Evolutionary conservation across 768 basidiomycete species (phyloP).

Genomic region (Russula olivacea): DNA sequence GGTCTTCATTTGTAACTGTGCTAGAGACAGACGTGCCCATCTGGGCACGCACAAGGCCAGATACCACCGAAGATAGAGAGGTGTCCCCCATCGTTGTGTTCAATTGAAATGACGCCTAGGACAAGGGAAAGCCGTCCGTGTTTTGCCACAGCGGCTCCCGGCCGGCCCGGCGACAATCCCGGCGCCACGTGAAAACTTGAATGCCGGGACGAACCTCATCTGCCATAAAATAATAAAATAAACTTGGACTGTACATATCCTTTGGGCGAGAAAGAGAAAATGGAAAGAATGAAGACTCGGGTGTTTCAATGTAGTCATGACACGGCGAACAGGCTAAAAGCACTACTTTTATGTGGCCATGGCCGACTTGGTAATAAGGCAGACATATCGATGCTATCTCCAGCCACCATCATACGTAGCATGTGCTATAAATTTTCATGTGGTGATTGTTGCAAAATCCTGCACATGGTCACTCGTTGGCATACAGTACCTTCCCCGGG

Average conservation of each 20-base stretch:
- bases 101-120: neutral
- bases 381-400: too few species aligned
- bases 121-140: neutral
- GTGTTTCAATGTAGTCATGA: too few species aligned
- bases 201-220: too few species aligned
- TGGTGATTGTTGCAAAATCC: neutral
- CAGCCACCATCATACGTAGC: too few species aligned
- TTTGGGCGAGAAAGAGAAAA: too few species aligned
- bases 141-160: neutral
- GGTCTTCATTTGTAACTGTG: conserved; percentile 69
- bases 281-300: too few species aligned
- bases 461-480: neutral
- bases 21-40: conserved; percentile 60
- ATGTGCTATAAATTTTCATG: neutral
- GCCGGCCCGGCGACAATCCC: neutral
- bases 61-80: conserved; percentile 80
- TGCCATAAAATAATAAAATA: too few species aligned
- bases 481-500: neutral
- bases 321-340: too few species aligned
- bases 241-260: too few species aligned
- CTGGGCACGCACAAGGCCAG: conserved; percentile 68
- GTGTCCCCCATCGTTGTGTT: conserved; percentile 37
- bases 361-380: too few species aligned
- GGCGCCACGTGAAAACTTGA: neutral
- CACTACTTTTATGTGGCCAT: too few species aligned